Base-by-base conservation (phyloP, 345 rosid genomes). In the Aquilaria yunnanensis region DNA sequence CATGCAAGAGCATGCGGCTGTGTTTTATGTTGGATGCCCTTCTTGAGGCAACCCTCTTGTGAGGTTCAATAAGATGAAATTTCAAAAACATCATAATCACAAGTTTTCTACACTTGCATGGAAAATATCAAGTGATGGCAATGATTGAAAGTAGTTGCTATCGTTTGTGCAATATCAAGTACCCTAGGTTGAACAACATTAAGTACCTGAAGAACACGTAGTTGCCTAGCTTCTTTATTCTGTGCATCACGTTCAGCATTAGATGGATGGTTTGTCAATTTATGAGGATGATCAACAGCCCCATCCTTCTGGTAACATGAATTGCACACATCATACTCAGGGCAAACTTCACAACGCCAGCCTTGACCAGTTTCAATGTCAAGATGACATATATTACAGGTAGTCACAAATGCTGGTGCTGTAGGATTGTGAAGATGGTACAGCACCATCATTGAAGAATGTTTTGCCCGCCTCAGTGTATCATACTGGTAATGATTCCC, bases 401-500 rank as follows among this genome's bases (percentile, higher is more conserved):
- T 88, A 1, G 86, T 84, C 47, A 94, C 97, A 78, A 90, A 94
- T 23, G 99, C 97, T 64, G 97, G 99, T 48, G 96, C 99, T 54
- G 97, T 90, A 66, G 99, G 99, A 77, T 94, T 94, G 60, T 94
- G 97, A 53, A 94, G 91, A 79, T 94, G 99, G 83, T 94, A 94
- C 47, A 94, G 96, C 43, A 94, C 88, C 99, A 94, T 94, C 97
- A 94, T 94, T 16, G 99, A 94, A 23, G 99, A 94, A 76, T 94
- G 99, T 62, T 94, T 94, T 50, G 99, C 99, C 62, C 99, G 89
- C 75, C 99, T 84, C 68, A 95, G 66, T 51, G 97, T 95, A 67
- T 95, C 99, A 78, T 91, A 95, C 72, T 95, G 99, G 76, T 95
- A 95, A 79, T 95, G 99, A 76, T 95, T 95, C 64, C 96, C 99